phyloP scores from a whole-genome alignment of 768 basidiomycete species.

The Cystofilobasidium bisporidii region DNA sequence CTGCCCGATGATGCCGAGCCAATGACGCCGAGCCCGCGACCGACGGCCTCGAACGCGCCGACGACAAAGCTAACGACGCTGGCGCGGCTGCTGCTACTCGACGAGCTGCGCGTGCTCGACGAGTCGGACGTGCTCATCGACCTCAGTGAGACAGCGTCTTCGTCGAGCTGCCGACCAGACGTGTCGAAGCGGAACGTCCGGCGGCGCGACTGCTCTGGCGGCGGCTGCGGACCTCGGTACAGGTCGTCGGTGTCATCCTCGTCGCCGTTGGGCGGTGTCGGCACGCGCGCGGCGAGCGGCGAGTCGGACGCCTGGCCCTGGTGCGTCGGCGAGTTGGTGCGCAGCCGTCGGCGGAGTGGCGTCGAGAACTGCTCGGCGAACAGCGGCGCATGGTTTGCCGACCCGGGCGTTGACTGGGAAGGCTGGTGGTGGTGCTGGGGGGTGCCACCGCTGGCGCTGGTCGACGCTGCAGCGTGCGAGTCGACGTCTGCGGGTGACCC shows the following conservation, averaged over 20 bases:
- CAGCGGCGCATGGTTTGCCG: constrained; percentile 3
- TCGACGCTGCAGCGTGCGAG: neutral
- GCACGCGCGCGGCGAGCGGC: neutral
- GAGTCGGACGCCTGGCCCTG: neutral
- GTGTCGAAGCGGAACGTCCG: constrained; percentile 22
- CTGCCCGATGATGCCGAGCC: constrained; percentile 13
- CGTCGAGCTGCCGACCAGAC: constrained; percentile 21
- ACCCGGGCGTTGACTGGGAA: neutral
- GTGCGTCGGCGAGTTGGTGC: neutral
- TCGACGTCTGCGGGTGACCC: neutral
- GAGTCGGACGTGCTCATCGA: constrained; percentile 17
- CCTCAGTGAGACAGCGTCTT: constrained; percentile 24
- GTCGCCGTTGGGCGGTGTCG: neutral
- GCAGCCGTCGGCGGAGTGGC: constrained; percentile 14
- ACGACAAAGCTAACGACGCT: constrained; percentile 9
- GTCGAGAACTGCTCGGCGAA: constrained; percentile 26
- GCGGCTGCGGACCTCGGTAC: constrained; percentile 20
- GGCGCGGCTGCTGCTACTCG: neutral
- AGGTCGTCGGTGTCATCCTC: constrained; percentile 22
- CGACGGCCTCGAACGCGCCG: constrained; percentile 24
- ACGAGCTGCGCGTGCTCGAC: constrained; percentile 10
- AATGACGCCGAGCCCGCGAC: constrained; percentile 18
- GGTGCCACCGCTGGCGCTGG: too few species aligned
- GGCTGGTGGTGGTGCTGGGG: neutral
- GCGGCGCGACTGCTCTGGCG: constrained; percentile 6